These are phyloP conservation scores for Globisporangium cederbergense DNA, from an alignment of 352 stramenopile species.

Conservation along the genomic window DNA sequence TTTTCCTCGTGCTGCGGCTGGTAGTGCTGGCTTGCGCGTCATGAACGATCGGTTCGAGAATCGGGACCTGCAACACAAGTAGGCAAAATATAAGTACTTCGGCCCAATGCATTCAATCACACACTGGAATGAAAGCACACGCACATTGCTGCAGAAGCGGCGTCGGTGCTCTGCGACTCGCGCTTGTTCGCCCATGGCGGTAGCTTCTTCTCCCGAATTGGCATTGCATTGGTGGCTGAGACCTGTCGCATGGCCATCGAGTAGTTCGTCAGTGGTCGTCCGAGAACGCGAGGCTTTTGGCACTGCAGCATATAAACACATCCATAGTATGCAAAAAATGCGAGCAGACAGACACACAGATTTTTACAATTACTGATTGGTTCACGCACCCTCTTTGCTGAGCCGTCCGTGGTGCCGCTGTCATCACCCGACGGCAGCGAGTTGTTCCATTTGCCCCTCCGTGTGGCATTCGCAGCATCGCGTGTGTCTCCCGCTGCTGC, in stretches of 20 bases:
- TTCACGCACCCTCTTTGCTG: background rate
- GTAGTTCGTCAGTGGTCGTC: conserved; percentile 5
- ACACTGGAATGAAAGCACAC: background rate
- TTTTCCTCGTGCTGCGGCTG: conserved; percentile 16
- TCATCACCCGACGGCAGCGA: conserved; percentile 12
- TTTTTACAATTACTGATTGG: background rate
- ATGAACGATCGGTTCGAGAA: conserved; percentile 13
- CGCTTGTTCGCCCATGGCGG: conserved; percentile 20
- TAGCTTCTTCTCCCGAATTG: conserved; percentile 11
- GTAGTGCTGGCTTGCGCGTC: conserved; percentile 12
- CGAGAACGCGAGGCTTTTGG: conserved; percentile 10
- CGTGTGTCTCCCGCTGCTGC: conserved; percentile 10
- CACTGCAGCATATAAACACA: background rate
- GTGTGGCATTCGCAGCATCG: conserved; percentile 19
- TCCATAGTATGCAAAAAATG: background rate
- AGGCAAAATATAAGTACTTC: no score
- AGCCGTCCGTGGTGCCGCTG: conserved; percentile 13
- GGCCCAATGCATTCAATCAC: background rate
- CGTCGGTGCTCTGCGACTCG: conserved; percentile 16
- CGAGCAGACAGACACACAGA: background rate
- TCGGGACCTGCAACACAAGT: conserved; percentile 4
- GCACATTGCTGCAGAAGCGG: conserved; percentile 14
- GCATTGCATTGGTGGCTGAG: background rate
- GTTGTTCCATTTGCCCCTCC: conserved; percentile 15
- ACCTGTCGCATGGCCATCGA: conserved; percentile 4